phyloP scores from a whole-genome alignment of 2,329 filamentous ascomycete species.

The Zarea fungicola region DNA sequence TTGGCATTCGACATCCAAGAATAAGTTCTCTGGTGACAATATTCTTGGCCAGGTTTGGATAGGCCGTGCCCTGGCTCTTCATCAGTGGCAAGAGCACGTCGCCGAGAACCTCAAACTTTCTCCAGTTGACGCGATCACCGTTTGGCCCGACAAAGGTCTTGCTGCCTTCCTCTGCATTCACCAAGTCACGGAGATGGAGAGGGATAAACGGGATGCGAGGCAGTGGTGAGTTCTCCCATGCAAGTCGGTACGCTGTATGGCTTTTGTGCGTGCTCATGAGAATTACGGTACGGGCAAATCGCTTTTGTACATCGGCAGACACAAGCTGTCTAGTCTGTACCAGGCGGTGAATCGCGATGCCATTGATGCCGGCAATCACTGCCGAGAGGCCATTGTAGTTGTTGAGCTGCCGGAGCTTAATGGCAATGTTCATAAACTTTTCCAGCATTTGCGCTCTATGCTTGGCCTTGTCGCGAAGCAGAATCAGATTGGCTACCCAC shows the following conservation, averaged over 20 bases:
- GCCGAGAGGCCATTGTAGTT: slow-evolving; percentile 98
- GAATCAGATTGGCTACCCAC: slow-evolving; percentile 77
- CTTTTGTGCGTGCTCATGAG: slow-evolving; percentile 92
- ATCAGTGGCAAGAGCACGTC: slow-evolving; percentile 88
- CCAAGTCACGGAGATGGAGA: slow-evolving; percentile 80
- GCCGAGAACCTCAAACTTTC: slow-evolving; percentile 93
- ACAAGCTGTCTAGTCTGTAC: slow-evolving; percentile 74
- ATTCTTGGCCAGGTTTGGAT: slow-evolving; percentile 64
- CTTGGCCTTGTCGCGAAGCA: slow-evolving; percentile 92
- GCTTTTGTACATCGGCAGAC: slow-evolving; percentile 65
- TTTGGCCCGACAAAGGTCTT: slow-evolving; percentile 75
- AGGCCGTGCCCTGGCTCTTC: slow-evolving; percentile 81
- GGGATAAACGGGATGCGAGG: slow-evolving; percentile 93
- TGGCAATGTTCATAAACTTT: slow-evolving; percentile 89
- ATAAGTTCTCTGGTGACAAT: slow-evolving; percentile 70
- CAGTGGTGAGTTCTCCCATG: slow-evolving; percentile 90
- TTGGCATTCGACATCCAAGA: slow-evolving; percentile 73
- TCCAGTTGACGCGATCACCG: slow-evolving; percentile 85
- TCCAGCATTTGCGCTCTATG: slow-evolving; percentile 87
- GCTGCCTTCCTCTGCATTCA: slow-evolving; percentile 89
- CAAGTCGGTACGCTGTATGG: slow-evolving; percentile 90
- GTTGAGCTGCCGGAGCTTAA: slow-evolving; percentile 82
- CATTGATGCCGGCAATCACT: slow-evolving; percentile 86
- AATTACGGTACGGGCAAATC: slow-evolving; percentile 82
- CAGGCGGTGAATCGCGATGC: slow-evolving; percentile 78